Conservation (phyloP, 2,329 filamentous ascomycete species). For the Aspergillus melleus region DNA sequence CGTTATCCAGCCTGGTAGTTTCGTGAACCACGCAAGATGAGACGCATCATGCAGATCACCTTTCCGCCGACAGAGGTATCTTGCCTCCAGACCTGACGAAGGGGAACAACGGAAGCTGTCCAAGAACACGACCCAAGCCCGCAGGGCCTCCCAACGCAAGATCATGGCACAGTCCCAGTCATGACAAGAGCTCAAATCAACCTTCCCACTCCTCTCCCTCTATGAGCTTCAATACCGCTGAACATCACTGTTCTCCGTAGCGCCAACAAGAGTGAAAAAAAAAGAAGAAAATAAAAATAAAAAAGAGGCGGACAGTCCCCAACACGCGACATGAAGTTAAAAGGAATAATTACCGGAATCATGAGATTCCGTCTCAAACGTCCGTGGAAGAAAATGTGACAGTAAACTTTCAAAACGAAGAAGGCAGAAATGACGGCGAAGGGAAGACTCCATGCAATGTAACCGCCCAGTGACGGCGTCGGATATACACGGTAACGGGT, state of each 20-base stretch:
- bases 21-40: background rate
- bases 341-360: conserved; percentile 36
- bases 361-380: conserved; percentile 31
- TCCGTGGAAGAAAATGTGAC: conserved; percentile 13
- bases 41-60: background rate
- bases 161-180: conserved; percentile 8
- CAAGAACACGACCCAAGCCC: background rate
- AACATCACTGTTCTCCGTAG: conserved; percentile 33
- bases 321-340: conserved; percentile 29
- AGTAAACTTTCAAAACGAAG: conserved; percentile 18
- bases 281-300: conserved; percentile 30
- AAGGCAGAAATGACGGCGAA: conserved; percentile 17
- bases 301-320: conserved; percentile 31
- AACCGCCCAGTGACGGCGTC: conserved; percentile 13
- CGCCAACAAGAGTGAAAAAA: conserved; percentile 32
- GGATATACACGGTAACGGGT: conserved; percentile 20
- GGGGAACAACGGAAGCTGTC: background rate
- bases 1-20: no score
- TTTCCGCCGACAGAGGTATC: background rate
- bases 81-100: background rate
- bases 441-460: conserved; percentile 11
- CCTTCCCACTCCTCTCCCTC: conserved; percentile 22
- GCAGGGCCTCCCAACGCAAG: background rate
- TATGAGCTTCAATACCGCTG: conserved; percentile 31
- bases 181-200: conserved; percentile 17